Conservation (phyloP, 2,329 filamentous ascomycete genomes). For the Alternaria tenuissima region DNA sequence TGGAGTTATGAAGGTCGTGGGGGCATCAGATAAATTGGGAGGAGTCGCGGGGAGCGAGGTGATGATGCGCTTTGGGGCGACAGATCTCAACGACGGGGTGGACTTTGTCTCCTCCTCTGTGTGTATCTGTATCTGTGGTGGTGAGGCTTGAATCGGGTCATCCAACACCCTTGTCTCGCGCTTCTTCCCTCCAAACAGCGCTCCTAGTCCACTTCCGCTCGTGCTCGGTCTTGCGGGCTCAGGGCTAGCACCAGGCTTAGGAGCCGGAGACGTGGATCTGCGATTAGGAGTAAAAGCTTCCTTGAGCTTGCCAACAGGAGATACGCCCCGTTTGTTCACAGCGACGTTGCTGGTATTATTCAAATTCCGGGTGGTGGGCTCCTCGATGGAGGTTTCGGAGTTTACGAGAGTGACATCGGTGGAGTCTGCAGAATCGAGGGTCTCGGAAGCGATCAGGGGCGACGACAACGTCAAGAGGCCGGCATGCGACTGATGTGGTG, state of each 20-base stretch:
- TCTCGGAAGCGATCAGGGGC: slow-evolving; percentile 54
- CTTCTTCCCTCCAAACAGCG: slow-evolving; percentile 53
- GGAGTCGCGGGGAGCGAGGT: slow-evolving; percentile 54
- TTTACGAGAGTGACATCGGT: slow-evolving; percentile 43
- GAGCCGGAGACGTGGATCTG: slow-evolving; percentile 34
- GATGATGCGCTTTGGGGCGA: slow-evolving; percentile 46
- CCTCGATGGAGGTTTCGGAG: slow-evolving; percentile 37
- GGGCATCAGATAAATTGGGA: slow-evolving; percentile 54
- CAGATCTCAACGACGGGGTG: slow-evolving; percentile 32
- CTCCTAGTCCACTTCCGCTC: slow-evolving; percentile 52
- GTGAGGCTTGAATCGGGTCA: slow-evolving; percentile 37
- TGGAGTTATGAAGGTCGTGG: slow-evolving; percentile 69
- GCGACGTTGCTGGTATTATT: slow-evolving; percentile 44
- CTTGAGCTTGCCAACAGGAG: slow-evolving; percentile 75
- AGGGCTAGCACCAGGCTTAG: slow-evolving; percentile 36
- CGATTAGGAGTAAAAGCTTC: slow-evolving; percentile 68
- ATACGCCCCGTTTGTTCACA: slow-evolving; percentile 66
- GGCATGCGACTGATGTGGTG: slow-evolving; percentile 59
- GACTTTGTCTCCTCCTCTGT: slow-evolving; percentile 43
- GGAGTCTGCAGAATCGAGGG: slow-evolving; percentile 44
- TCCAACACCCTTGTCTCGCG: slow-evolving; percentile 43
- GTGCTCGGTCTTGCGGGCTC: slow-evolving; percentile 55
- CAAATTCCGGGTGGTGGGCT: slow-evolving; percentile 40
- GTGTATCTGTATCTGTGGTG: slow-evolving; percentile 44
- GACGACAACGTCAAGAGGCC: slow-evolving; percentile 60